These are phyloP conservation scores for Posidonia oceanica DNA, from an alignment of 116 monocot species.

Conservation along the genomic window DNA sequence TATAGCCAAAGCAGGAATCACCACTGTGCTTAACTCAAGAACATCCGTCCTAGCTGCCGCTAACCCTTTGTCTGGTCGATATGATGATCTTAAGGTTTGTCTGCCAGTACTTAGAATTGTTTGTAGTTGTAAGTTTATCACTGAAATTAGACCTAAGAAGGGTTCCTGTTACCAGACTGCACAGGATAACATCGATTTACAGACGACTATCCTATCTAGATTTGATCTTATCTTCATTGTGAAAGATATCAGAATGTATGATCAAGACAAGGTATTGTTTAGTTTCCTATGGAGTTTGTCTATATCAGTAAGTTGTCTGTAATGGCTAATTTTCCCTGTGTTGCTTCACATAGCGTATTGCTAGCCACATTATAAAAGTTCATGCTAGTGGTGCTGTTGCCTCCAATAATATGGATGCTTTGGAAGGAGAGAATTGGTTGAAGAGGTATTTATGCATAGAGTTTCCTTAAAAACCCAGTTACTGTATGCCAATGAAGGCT, in stretches of 20 bases:
- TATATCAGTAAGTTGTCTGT: neutral
- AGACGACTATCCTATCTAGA: constrained; percentile 97
- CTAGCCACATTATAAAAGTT: constrained; percentile 90
- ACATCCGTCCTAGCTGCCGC: constrained; percentile 99
- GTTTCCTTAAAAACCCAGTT: neutral
- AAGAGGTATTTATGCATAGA: constrained; percentile 43
- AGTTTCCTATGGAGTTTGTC: neutral
- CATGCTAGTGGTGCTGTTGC: constrained; percentile 83
- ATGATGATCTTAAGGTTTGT: constrained; percentile 92
- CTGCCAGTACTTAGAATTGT: neutral
- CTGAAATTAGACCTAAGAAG: neutral
- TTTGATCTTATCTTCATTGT: constrained; percentile 99
- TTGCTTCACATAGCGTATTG: constrained; percentile 48
- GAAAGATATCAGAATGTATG: constrained; percentile 81
- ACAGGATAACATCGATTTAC: constrained; percentile 98
- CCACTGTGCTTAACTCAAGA: constrained; percentile 94
- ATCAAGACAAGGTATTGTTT: constrained; percentile 67
- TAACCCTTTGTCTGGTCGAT: constrained; percentile 94
- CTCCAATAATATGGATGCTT: constrained; percentile 36
- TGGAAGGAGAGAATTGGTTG: constrained; percentile 90
- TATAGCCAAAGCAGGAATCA: constrained; percentile 98
- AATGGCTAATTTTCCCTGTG: neutral
- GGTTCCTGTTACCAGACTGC: constrained; percentile 53
- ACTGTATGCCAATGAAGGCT: too few species aligned
- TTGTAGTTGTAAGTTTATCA: neutral